Percentiles rank a stretch among this genome's conserved stretches.
Evolutionary conservation across 345 rosid species (phyloP).

Genomic region (Ceriops zippeliana): DNA sequence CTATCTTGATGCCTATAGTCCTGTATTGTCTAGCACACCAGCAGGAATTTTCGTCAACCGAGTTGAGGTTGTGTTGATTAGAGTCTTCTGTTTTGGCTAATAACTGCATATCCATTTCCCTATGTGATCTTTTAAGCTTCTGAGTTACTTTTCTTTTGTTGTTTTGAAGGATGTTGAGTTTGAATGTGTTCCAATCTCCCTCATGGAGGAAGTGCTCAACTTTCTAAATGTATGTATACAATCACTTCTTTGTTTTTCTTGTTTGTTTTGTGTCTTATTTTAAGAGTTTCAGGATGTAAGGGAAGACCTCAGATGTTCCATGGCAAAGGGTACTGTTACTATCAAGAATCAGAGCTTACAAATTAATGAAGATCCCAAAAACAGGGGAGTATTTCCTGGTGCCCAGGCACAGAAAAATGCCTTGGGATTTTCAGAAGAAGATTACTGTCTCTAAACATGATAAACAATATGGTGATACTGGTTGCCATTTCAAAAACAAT

Average conservation of each 20-base stretch:
- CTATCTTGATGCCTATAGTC: slow-evolving; percentile 87
- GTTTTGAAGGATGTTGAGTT: slow-evolving; percentile 67
- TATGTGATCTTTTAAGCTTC: slow-evolving; percentile 2
- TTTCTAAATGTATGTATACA: slow-evolving; percentile 65
- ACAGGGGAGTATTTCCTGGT: slow-evolving; percentile 20
- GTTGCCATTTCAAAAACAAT: slow-evolving; percentile 39
- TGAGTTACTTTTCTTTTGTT: slow-evolving; percentile 9
- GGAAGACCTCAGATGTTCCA: slow-evolving; percentile 84
- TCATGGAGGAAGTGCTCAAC: slow-evolving; percentile 81
- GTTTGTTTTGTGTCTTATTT: slow-evolving; percentile 28
- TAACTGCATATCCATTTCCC: neutral
- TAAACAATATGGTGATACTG: slow-evolving; percentile 44
- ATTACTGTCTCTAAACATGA: slow-evolving; percentile 64
- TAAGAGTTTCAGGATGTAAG: slow-evolving; percentile 63
- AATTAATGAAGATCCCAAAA: slow-evolving; percentile 37
- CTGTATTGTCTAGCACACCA: slow-evolving; percentile 58
- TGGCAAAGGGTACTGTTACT: slow-evolving; percentile 78
- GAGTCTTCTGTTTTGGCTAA: neutral
- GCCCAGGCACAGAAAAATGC: slow-evolving; percentile 30
- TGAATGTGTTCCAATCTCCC: slow-evolving; percentile 92
- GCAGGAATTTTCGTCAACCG: slow-evolving; percentile 84
- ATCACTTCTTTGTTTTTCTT: neutral
- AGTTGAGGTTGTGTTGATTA: slow-evolving; percentile 50
- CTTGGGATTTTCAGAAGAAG: slow-evolving; percentile 77
- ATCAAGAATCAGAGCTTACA: slow-evolving; percentile 77